A percentile compares a stretch with the other conserved stretches of the same genome.
Evolutionary conservation across 2,329 filamentous ascomycete species (phyloP).

Genomic region (Microsporum audouinii): DNA sequence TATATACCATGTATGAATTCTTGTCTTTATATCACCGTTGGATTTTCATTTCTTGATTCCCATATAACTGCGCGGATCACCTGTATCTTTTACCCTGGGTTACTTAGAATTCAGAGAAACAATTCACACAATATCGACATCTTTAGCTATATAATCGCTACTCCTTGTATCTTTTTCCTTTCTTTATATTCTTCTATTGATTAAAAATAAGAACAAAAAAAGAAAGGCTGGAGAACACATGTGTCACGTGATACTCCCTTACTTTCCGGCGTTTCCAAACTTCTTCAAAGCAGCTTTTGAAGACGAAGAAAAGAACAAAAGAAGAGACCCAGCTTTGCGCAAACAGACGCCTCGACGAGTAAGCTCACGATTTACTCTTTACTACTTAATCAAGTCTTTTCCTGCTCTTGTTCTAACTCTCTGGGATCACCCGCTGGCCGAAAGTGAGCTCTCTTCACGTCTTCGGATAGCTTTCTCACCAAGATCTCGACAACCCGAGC

Average conservation of each 20-base stretch:
- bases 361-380: not conserved
- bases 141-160: not conserved
- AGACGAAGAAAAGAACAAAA: not conserved
- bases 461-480: not conserved
- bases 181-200: not conserved
- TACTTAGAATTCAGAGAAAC: not conserved
- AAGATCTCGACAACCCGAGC: not conserved
- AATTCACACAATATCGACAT: not conserved
- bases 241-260: not conserved
- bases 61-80: not conserved
- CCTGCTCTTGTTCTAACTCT: not conserved
- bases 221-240: not conserved
- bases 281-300: not conserved
- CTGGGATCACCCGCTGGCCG: slow-evolving; percentile 3
- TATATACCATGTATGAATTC: not conserved
- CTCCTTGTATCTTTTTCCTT: not conserved
- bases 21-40: not conserved
- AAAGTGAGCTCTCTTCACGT: slow-evolving; percentile 2
- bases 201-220: not conserved
- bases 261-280: not conserved
- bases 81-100: not conserved
- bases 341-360: not conserved
- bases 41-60: not conserved
- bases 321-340: not conserved
- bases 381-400: not conserved